Evolutionary conservation across 139 green algal species (phyloP), one percentile per base, ranked within the genome.

Genomic region (Auxenochlorella protothecoides): DNA sequence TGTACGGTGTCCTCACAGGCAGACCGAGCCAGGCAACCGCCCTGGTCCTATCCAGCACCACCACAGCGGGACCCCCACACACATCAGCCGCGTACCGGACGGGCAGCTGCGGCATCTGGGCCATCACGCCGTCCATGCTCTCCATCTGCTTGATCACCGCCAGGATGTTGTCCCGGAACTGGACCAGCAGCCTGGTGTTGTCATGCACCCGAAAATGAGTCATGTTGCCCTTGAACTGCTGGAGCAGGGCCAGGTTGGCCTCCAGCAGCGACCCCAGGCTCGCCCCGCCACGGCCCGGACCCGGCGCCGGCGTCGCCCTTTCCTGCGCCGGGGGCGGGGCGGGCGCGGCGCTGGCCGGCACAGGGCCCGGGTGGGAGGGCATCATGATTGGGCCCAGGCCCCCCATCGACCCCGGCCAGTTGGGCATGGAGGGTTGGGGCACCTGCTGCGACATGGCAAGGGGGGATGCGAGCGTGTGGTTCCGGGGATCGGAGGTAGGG

Each of bases 41-140:
- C 27, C 27, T 44, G 27, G 27, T 44, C 27, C 27, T 44, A 44
- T 44, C 27, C 27, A 44, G 27, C 27, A 44, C 27, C 27, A 44
- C 27, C 27, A 44, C 27, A 44, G 27, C 27, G 1, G 27, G 27
- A 44, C 27, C 27, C 27, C 27, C 27, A 44, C 27, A 44, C 27
- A 44, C 27, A 44, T 44, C 27, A 44, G 27, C 27, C 27, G 6
- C 70, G 4, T 63, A 76, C 66, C 57, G 63, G 59, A 79, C 90
- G 3, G 92, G 92, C 63, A 97, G 78, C 16, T 88, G 83, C 10
- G 92, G 92, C 92, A 97, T 94, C 55, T 92, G 80, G 14, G 68
- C 81, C 85, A 94, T 89, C 14, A 88, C 85, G 53, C 87, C 90
- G 9, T 70, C 77, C 69, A 91, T 86, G 52, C 11, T 69, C 44